Base-by-base conservation (phyloP, 768 basidiomycete genomes). In the Thelephora ganbajun region DNA sequence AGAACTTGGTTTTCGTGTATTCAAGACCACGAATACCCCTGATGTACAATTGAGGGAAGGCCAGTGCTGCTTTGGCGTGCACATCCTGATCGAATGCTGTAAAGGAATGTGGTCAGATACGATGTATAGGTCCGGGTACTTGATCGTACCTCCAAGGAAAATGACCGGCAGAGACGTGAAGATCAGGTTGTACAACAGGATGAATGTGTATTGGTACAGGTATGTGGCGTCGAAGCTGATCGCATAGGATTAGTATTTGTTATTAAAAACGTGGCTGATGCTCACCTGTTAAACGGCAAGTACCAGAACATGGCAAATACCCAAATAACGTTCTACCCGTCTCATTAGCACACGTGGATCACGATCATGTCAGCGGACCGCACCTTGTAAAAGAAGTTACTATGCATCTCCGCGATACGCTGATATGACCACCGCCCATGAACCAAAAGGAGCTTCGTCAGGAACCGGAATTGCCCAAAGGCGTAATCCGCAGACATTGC, bases 401-500 rank as follows among this genome's bases (percentile, higher is more conserved):
- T 82, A 54, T 93, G 88, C 91, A 97, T 94, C 58, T 94, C 91
- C 13, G 93, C 91, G 37, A 97, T 71, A 37, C 94, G 87, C 56
- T 89, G 85, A 65, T 99, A 98, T 23, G 88, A 93, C 94, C 94
- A 96, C 20, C 90, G 80, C 5, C 94, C 94, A 59, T 99, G 94
- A 7, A 96, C 90, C 50, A 97, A 73, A 0, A 97, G 70, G 41
- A 97, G 66, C 61, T 90, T 89, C 2, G 90, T 92, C 50, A 98
- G 62, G 70, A 83, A 97, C 47, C 93, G 71, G 70, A 99, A 99
- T 60, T 97, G 94, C 1, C 90, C 94, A 66, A 98, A 93, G 1
- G 94, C 94, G 56, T 96, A 97, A 61, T 98, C 94, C 5, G 94
- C 94, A 4, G 92, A 96, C 93, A 97, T 97, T 43, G 94, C 93